Evolutionary conservation across 1,139 yeast genomes (phyloP).

Genomic region (Scheffersomyces lignicola): DNA sequence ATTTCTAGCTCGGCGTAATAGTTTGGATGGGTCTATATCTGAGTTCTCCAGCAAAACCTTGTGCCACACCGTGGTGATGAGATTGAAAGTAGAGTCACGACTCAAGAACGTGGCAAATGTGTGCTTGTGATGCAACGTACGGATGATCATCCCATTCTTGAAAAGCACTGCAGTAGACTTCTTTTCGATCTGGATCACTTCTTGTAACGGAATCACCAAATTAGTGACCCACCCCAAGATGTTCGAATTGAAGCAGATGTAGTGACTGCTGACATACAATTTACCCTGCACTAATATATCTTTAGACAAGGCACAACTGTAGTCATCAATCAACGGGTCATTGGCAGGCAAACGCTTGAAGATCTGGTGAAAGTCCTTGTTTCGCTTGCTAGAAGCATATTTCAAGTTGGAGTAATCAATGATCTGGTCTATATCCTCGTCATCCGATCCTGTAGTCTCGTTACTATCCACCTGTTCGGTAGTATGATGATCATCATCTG

Average conservation of each 20-base stretch:
- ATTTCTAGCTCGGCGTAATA: constrained; percentile 14
- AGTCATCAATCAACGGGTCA: constrained; percentile 64
- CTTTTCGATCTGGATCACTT: constrained; percentile 70
- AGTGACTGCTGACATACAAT: constrained; percentile 59
- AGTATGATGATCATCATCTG: constrained; percentile 7
- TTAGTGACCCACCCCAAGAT: constrained; percentile 75
- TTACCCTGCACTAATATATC: constrained; percentile 75
- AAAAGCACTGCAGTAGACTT: constrained; percentile 71
- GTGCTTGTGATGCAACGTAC: constrained; percentile 69
- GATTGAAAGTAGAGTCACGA: constrained; percentile 64
- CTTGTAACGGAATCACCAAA: constrained; percentile 63
- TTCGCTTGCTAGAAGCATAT: constrained; percentile 45
- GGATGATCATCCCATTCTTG: constrained; percentile 72
- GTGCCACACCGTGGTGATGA: constrained; percentile 65
- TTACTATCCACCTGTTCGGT: constrained; percentile 9
- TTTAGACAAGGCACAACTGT: constrained; percentile 68
- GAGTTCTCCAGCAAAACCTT: constrained; percentile 31
- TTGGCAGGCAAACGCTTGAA: constrained; percentile 55
- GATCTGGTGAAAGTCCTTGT: constrained; percentile 60
- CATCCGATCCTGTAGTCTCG: constrained; percentile 13
- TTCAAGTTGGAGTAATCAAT: constrained; percentile 25
- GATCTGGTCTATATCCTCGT: constrained; percentile 15
- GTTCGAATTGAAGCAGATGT: constrained; percentile 68
- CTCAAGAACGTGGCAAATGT: constrained; percentile 71
- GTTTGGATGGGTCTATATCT: constrained; percentile 20